phyloP scores from a whole-genome alignment of 768 basidiomycete species.

The Mycena vulgaris region DNA sequence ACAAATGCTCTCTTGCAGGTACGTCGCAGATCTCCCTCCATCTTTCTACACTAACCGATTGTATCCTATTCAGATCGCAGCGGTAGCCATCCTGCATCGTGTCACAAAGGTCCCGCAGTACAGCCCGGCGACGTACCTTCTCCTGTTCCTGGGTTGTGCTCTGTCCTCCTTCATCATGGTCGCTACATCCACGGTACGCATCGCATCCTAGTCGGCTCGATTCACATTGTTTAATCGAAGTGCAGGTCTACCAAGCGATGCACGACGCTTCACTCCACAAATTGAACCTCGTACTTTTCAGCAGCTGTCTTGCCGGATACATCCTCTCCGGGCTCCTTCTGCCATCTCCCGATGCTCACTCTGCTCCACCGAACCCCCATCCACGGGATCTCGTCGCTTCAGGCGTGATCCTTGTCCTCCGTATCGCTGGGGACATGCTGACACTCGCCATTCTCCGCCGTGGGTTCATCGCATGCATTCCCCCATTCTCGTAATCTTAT shows the following conservation, averaged over 20 bases:
- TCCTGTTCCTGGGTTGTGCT: not conserved
- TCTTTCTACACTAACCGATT: too few relatives aligned
- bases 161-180: not conserved
- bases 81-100: not conserved
- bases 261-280: not conserved
- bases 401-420: not conserved
- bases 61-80: not conserved
- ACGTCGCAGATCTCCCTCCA: too few relatives aligned
- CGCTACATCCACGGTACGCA: not conserved
- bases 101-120: not conserved
- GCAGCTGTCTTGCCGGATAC: conserved; percentile 4
- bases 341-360: not conserved
- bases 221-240: not conserved
- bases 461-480: not conserved
- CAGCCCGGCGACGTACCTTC: not conserved
- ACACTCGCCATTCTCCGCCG: conserved; percentile 5
- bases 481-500: not conserved
- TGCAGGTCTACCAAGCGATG: conserved; percentile 7
- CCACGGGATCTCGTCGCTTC: too few relatives aligned
- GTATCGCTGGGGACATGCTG: not conserved
- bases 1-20: too few relatives aligned
- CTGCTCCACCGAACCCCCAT: too few relatives aligned
- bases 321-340: not conserved
- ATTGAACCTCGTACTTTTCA: conserved; percentile 11
- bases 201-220: not conserved